Evolutionary conservation across 352 stramenopile species (phyloP).

Genomic region (Globisporangium uncinulatum): DNA sequence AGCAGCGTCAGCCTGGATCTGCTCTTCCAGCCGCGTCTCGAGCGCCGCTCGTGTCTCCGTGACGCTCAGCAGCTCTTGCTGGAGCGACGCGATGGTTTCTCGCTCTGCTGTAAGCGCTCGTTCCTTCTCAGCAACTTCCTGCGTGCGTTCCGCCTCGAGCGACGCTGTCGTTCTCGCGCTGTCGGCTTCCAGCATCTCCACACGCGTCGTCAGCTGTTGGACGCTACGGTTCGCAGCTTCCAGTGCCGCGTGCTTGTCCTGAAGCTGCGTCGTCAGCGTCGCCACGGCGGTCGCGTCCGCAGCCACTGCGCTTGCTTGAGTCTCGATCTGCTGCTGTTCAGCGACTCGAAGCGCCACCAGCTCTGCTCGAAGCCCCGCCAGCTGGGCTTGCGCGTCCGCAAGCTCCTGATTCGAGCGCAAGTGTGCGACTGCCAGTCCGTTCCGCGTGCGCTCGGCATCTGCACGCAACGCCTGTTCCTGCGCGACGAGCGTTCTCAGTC

Average conservation of each 20-base stretch:
- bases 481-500: conserved; percentile 1
- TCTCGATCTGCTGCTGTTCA: conserved; percentile 16
- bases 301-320: conserved; percentile 4
- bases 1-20: conserved; percentile 5
- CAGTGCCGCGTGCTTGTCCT: conserved; percentile 9
- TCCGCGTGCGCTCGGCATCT: conserved; percentile 12
- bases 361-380: conserved; percentile 28
- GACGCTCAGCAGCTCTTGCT: conserved; percentile 16
- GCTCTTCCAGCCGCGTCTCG: conserved; percentile 23
- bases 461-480: conserved; percentile 7
- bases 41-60: conserved; percentile 10
- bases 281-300: conserved; percentile 11
- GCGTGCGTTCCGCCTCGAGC: conserved; percentile 13
- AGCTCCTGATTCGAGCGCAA: conserved; percentile 18
- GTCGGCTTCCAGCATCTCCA: not conserved
- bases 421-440: conserved; percentile 2
- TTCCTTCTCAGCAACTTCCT: conserved; percentile 16
- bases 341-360: conserved; percentile 15
- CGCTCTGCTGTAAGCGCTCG: conserved; percentile 17
- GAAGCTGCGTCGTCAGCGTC: conserved; percentile 7
- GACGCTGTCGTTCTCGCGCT: conserved; percentile 2
- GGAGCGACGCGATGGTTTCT: conserved; percentile 14
- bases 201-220: conserved; percentile 1
- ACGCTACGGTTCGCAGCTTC: not conserved
- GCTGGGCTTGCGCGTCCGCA: conserved; percentile 20